Percentiles rank a stretch among this genome's conserved stretches.
Evolutionary conservation across 768 basidiomycete species (phyloP).

Genomic region (Boletus vinaceobasis): DNA sequence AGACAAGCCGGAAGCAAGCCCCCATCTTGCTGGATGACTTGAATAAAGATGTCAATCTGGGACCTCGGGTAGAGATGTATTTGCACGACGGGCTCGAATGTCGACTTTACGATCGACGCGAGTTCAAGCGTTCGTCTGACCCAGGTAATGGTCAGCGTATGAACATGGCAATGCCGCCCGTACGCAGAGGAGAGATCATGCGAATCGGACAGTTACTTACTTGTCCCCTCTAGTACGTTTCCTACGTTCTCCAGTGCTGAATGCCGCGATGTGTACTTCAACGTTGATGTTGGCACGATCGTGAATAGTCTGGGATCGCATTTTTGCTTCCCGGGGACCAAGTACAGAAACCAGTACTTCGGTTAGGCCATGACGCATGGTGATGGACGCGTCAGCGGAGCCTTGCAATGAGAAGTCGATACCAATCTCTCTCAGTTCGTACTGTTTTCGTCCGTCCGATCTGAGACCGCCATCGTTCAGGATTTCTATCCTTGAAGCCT

Average conservation of each 20-base stretch:
- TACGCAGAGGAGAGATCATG: neutral
- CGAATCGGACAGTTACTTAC: constrained; percentile 44
- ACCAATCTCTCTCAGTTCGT: constrained; percentile 78
- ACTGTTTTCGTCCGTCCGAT: constrained; percentile 90
- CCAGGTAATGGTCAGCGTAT: constrained; percentile 3
- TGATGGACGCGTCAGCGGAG: constrained; percentile 81
- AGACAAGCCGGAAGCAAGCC: constrained; percentile 87
- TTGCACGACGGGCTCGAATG: constrained; percentile 94
- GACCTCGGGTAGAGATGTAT: constrained; percentile 89
- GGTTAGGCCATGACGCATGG: constrained; percentile 85
- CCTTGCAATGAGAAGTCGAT: constrained; percentile 76
- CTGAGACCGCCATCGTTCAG: constrained; percentile 85
- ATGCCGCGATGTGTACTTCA: constrained; percentile 82
- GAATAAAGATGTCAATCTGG: constrained; percentile 91
- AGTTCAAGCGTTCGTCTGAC: constrained; percentile 83
- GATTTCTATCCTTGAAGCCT: constrained; percentile 64
- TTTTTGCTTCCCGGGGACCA: constrained; percentile 87
- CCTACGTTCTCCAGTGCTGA: constrained; percentile 78
- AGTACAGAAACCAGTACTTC: constrained; percentile 85
- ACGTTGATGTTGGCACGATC: constrained; percentile 90
- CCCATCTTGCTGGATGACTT: constrained; percentile 92
- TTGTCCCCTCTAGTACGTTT: constrained; percentile 81
- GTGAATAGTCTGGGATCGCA: constrained; percentile 75
- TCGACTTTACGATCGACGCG: constrained; percentile 82
- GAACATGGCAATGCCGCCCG: too few species aligned